These are phyloP conservation scores for Cyamopsis tetragonoloba DNA, from an alignment of 306 rosid species.

Conservation along the genomic window DNA sequence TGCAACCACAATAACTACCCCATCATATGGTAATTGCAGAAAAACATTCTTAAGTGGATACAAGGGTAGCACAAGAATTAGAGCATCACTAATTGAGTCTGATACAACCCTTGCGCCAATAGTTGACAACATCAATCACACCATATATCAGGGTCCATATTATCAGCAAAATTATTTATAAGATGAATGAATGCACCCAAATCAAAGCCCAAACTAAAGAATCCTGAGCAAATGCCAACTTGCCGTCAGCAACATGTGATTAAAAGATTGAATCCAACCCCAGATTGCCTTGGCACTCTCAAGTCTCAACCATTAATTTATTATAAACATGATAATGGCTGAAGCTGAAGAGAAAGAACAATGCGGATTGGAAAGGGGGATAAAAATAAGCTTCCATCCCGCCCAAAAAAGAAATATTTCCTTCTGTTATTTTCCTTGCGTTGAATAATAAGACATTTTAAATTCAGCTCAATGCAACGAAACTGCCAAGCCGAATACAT, in stretches of 20 bases:
- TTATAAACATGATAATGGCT: background rate
- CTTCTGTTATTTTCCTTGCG: background rate
- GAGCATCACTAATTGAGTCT: background rate
- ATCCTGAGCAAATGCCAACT: background rate
- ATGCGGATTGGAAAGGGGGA: background rate
- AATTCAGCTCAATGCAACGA: constrained; percentile 29
- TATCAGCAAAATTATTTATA: background rate
- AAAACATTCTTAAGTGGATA: constrained; percentile 11
- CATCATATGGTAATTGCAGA: background rate
- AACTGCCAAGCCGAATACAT: background rate
- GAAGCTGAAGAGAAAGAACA: background rate
- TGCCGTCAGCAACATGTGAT: background rate
- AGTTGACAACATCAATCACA: background rate
- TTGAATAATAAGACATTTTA: background rate
- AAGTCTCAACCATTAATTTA: constrained; percentile 12
- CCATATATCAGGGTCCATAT: background rate
- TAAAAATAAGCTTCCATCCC: background rate
- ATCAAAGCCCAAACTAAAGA: constrained; percentile 3
- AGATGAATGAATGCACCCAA: constrained; percentile 19
- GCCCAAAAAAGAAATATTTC: background rate
- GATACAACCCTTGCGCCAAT: background rate
- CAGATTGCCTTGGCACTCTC: constrained; percentile 11
- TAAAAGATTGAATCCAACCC: constrained; percentile 10
- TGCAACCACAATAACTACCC: background rate
- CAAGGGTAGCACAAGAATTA: background rate